Evolutionary conservation across 2,329 filamentous ascomycete genomes (phyloP).

Genomic region (Beauveria bassiana): DNA sequence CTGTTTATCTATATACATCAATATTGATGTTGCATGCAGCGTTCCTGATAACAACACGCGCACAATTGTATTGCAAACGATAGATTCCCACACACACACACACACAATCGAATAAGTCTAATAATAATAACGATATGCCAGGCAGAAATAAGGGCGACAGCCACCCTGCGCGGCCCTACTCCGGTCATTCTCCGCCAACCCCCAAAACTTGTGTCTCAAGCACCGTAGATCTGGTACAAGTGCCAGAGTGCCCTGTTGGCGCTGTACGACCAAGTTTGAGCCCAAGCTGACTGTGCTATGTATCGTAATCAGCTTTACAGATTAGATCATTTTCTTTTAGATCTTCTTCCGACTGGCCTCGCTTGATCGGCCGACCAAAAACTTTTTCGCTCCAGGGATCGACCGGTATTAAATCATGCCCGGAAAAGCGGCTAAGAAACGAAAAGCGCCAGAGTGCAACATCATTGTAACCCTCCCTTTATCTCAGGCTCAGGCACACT

Average conservation of each 20-base stretch:
- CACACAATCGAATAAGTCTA: not conserved
- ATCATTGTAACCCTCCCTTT: not conserved
- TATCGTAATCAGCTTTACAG: not conserved
- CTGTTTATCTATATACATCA: not conserved
- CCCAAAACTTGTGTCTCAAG: conserved; percentile 10
- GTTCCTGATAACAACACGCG: not conserved
- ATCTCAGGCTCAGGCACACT: not conserved
- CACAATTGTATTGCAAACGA: not conserved
- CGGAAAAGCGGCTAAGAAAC: not conserved
- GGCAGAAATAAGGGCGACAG: not conserved
- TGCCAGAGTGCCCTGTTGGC: not conserved
- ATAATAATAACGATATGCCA: not conserved
- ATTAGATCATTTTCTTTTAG: not conserved
- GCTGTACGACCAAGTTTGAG: not conserved
- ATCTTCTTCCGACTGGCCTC: too few relatives aligned
- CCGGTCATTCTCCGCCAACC: conserved; percentile 11
- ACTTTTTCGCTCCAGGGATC: not conserved
- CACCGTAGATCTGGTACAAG: conserved; percentile 6
- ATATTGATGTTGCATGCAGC: not conserved
- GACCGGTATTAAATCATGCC: not conserved
- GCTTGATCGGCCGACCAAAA: not conserved
- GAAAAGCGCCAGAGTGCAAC: not conserved
- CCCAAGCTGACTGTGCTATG: not conserved
- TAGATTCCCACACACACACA: not conserved
- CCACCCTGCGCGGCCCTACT: conserved; percentile 10